A percentile compares a stretch with the other conserved stretches of the same genome.
Evolutionary conservation across 1,284 basidiomycete genomes (phyloP).

Genomic region (Ustilago bromivora): DNA sequence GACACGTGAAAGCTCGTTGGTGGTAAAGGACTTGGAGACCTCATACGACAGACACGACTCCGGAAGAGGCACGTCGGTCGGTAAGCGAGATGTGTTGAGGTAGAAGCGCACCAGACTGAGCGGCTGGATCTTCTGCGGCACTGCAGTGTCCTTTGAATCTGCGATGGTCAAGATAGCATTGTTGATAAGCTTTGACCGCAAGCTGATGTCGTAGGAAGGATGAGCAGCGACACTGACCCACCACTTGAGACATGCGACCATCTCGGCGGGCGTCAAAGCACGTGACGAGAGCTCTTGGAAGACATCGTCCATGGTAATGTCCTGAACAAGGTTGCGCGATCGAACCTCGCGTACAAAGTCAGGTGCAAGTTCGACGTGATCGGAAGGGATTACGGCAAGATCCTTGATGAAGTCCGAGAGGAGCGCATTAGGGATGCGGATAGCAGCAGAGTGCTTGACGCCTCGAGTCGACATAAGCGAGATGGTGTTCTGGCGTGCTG

Average conservation of each 20-base stretch:
- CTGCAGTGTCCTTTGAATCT: conserved; percentile 25
- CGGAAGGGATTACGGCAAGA: conserved; percentile 80
- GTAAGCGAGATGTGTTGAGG: conserved; percentile 81
- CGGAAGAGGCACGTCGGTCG: conserved; percentile 85
- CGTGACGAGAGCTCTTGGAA: conserved; percentile 81
- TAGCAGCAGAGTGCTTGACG: conserved; percentile 77
- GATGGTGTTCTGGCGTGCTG: conserved; percentile 73
- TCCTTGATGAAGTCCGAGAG: conserved; percentile 84
- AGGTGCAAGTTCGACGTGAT: conserved; percentile 77
- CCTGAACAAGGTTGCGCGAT: conserved; percentile 78
- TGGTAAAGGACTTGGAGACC: conserved; percentile 75
- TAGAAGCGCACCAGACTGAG: conserved; percentile 80
- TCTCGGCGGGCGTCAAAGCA: conserved; percentile 81
- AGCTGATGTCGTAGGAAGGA: conserved; percentile 64
- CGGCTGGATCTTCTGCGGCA: conserved; percentile 56
- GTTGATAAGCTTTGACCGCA: conserved; percentile 63
- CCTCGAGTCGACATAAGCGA: conserved; percentile 85
- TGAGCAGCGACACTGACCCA: conserved; percentile 78
- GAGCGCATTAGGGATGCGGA: conserved; percentile 82
- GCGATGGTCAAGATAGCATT: conserved; percentile 56
- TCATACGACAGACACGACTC: conserved; percentile 80
- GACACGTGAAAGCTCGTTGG: conserved; percentile 65
- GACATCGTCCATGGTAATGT: conserved; percentile 88
- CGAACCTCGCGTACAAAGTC: conserved; percentile 79
- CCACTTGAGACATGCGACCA: conserved; percentile 87